Evolutionary conservation across 1,139 yeast genomes (phyloP).

Genomic region (Cylindricascospora bacillispora): DNA sequence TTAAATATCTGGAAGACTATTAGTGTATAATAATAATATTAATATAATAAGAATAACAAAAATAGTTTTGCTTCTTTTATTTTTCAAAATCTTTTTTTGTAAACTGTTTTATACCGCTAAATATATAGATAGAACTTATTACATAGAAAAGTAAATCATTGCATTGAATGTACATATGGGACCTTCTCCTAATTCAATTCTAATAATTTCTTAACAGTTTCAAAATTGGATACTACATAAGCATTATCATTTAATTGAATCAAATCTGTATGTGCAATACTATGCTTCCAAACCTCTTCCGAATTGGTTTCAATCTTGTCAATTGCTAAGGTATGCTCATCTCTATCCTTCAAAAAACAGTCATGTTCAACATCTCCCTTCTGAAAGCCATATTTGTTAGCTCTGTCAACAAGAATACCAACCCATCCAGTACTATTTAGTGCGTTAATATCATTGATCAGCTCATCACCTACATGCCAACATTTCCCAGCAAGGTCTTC

Average conservation of each 20-base stretch:
- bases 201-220: slow-evolving; percentile 8
- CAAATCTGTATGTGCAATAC: slow-evolving; percentile 10
- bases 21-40: slow-evolving; percentile 42
- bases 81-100: too few relatives aligned
- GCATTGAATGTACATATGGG: too few relatives aligned
- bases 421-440: slow-evolving; percentile 48
- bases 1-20: slow-evolving; percentile 93
- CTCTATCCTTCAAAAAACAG: slow-evolving; percentile 4
- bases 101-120: too few relatives aligned
- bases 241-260: slow-evolving; percentile 12
- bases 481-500: slow-evolving; percentile 11
- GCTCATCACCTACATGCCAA: slow-evolving; percentile 62
- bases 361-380: slow-evolving; percentile 3
- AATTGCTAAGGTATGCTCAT: slow-evolving; percentile 13
- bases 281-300: slow-evolving; percentile 10
- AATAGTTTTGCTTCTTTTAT: too few relatives aligned
- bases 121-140: too few relatives aligned
- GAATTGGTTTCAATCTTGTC: slow-evolving; percentile 19
- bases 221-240: slow-evolving; percentile 17
- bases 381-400: slow-evolving; percentile 18
- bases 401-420: slow-evolving; percentile 42
- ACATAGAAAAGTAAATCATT: too few relatives aligned
- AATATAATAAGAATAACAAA: neutral
- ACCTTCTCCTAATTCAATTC: neutral
- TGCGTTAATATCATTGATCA: slow-evolving; percentile 40